Base-by-base conservation (phyloP, 148 eudicot species). In the Heliamphora exappendiculata region DNA sequence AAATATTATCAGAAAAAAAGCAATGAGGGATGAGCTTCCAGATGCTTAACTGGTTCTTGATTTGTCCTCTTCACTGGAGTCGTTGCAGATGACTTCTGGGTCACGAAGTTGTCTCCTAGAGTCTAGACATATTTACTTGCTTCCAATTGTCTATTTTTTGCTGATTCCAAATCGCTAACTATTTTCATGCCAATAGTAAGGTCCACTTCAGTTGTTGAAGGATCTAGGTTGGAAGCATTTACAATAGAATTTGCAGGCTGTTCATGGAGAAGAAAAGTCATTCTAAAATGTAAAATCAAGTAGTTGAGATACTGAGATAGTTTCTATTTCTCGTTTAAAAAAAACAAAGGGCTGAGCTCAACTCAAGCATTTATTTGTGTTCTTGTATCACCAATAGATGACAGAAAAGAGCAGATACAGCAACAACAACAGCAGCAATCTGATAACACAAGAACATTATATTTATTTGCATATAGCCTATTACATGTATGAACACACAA, bases 201-300 rank as follows among this genome's bases (percentile, higher is more conserved):
- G 26, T 10, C 39, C 33, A 26, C 31, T 17, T 14, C 75, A 4
- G 54, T 24, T 31, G 34, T 53, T 36, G 54, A 14, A 72, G 22
- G 8, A 12, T 51, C 44, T 31, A 31, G 16, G 36, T 19, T 29
- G 41, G 67, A 62, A 62, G 9, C 16, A 3, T 33, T 33, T 0
- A 62, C 7, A 16, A 62, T 13, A 31, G 39, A 10, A 6, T 62
- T 62, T 6, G 42, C 66, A 67, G 49, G 72, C 80, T 83, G 80
- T 68, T 76, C 54, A 67, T 69, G 22, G 37, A 67, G 50, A 20
- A n/a, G 59, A 51, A 67, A 51, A 12, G 72, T 69, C 22, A 13
- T 33, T 62, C 12, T 14, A 8, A 49, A 49, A 14, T 14, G 20
- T 53, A 1, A 53, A 53, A 53, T 53, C 24, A 53, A 53, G 58